Base-by-base conservation (phyloP, 176 grass and related monocot genomes). In the Oryza meyeriana region DNA sequence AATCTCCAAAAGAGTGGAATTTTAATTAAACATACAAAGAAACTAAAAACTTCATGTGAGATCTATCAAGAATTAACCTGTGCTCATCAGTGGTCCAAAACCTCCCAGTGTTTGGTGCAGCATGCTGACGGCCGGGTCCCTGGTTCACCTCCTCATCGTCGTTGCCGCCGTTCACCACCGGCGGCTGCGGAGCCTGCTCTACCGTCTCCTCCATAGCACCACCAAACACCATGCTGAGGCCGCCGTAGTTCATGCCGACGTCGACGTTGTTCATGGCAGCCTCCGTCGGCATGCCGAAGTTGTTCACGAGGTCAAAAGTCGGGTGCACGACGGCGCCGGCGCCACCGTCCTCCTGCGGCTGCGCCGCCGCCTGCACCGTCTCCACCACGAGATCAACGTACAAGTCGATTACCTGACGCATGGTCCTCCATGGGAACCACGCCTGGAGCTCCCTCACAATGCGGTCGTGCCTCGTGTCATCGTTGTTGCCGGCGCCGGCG, bases 341-440 rank as follows among this genome's bases (percentile, higher is more conserved):
- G 52, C 8, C 7, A 2, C 1, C 22, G 20, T 44, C 16, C 17
- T 20, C 17, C 1, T 58, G 18, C 18, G 20, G 52, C 52, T 58
- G 52, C 7, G 20, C 47, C 0, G 3, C 42, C 42, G 3, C 0
- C 47, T 6, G 18, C 61, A 33, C 12, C 45, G 45, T 63, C 18
- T 84, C 50, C 18, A 50, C 25, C 10, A 26, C 18, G 0, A 88
- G 39, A 2, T 88, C 69, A 66, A 84, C 29, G 4, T 88, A 88
- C 38, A 84, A 12, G 27, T 52, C 24, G 12, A 13, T 80, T 80
- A 88, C 76, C 69, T 88, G 61, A 0, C 22, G n/a, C 47, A 8
- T 39, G 52, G 71, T 35, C 81, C 79, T 88, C 71, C 47, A 39
- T 6, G 87, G 87, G 47, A 88, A 80, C 18, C 20, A 22, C 25